These are phyloP conservation scores for Didymosphaeria variabile DNA, from an alignment of 2,329 filamentous ascomycete genomes.

Conservation along the genomic window DNA sequence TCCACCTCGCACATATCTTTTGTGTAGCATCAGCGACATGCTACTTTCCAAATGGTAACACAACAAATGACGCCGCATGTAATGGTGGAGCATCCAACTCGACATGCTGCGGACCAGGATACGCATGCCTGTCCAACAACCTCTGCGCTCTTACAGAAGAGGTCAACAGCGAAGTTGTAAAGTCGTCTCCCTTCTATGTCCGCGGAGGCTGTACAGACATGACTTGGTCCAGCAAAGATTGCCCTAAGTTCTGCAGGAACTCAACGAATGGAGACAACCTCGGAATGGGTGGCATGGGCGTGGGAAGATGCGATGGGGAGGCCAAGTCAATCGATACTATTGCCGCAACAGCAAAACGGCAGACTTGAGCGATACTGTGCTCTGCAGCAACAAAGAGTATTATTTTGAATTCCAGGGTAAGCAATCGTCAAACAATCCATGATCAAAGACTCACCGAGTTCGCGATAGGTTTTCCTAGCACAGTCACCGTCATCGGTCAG, in stretches of 20 bases:
- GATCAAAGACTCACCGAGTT: background rate
- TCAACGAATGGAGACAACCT: constrained; percentile 19
- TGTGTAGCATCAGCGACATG: constrained; percentile 3
- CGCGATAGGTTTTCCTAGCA: constrained; percentile 1
- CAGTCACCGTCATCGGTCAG: constrained; percentile 8
- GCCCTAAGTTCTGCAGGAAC: constrained; percentile 48
- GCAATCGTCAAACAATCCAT: background rate
- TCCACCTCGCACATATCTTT: background rate
- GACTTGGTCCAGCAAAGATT: constrained; percentile 41
- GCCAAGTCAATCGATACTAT: constrained; percentile 11
- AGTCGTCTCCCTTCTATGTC: constrained; percentile 27
- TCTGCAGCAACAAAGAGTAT: background rate
- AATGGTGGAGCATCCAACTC: constrained; percentile 34
- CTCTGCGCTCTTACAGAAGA: constrained; percentile 38
- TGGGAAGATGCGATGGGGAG: constrained; percentile 13
- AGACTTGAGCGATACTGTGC: background rate
- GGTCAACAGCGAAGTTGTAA: constrained; percentile 27
- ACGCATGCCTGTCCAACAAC: constrained; percentile 48
- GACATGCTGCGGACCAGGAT: constrained; percentile 49
- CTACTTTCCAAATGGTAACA: constrained; percentile 10
- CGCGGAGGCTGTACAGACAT: constrained; percentile 50
- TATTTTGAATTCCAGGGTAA: constrained; percentile 14
- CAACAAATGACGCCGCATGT: constrained; percentile 43
- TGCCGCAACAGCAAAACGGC: constrained; percentile 5
- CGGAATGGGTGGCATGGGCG: constrained; percentile 11